phyloP scores from a whole-genome alignment of 305 asterid genomes.

The Fraxinus velutina region DNA sequence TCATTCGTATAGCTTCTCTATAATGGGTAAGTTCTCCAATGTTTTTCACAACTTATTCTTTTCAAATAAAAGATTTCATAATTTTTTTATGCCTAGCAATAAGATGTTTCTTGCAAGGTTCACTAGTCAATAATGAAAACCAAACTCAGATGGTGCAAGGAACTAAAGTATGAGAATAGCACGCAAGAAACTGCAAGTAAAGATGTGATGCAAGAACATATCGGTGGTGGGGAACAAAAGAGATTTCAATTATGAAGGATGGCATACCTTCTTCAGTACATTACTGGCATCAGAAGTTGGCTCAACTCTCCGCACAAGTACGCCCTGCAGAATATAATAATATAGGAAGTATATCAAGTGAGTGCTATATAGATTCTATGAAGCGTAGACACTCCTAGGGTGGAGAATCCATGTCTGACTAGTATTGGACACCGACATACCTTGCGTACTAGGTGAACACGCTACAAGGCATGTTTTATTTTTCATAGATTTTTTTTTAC shows the following conservation, averaged over 20 bases:
- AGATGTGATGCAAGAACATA: not conserved
- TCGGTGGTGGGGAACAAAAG: not conserved
- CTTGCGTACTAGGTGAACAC: not conserved
- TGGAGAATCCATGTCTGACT: not conserved
- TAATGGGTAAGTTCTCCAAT: not conserved
- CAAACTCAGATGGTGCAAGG: not conserved
- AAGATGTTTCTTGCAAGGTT: conserved; percentile 7
- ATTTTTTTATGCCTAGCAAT: not conserved
- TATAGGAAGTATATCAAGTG: not conserved
- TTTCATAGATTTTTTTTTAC: not conserved
- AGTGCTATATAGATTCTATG: not conserved
- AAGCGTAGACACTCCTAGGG: not conserved
- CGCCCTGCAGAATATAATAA: conserved; percentile 59
- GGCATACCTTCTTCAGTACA: conserved; percentile 73
- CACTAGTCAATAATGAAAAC: conserved; percentile 1
- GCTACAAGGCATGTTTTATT: not conserved
- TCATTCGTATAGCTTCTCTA: not conserved
- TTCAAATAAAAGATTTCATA: not conserved
- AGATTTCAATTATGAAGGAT: conserved; percentile 12
- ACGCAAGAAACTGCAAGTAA: conserved; percentile 1
- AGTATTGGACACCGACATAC: not conserved
- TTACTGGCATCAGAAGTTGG: conserved; percentile 81
- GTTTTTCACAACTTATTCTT: not conserved
- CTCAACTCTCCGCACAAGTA: conserved; percentile 81
- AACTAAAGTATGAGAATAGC: not conserved